Evolutionary conservation across 164 flowering plant species (phyloP), one percentile per base, ranked within the genome.

Genomic region (Berberis vulgaris): DNA sequence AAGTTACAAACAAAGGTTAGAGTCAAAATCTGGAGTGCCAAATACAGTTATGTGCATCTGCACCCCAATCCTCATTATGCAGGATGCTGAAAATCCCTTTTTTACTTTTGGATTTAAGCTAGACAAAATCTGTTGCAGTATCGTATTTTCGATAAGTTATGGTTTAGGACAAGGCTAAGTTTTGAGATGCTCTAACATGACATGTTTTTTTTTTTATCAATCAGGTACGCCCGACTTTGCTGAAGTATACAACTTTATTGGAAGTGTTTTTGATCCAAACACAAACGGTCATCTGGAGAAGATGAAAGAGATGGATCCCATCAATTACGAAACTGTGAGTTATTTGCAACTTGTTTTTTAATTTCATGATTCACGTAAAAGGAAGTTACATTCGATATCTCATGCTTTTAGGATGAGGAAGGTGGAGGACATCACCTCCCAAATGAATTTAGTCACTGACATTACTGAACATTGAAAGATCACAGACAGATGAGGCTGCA

Each of bases 301-400:
- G 75, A 89, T 93, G 43, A 86, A 88, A 78, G 94, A 88, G 72
- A 93, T 93, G 98, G 97, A 90, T 80, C 97, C 97, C 10, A 84
- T 93, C 40, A 85, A 86, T 72, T 86, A 85, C 73, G 96, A 90
- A 77, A 88, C 96, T 2, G 98, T 90, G 72, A 86, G 97, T 75
- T 61, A 11, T 43, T 43, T 44, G 49, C 11, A 63, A 43, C 1
- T 59, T 67, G 9, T 13, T 3, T 43, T 7, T 45, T 8, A 2
- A 7, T 49, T 50, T 62, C 38, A 41, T 26, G 26, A 4, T 52
- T 47, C 2, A 47, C 7, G 2, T 2, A 11, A 12, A 4, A 7
- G 54, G n/a, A 26, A 52, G n/a, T 52, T 6, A 52, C 3, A 52
- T 52, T 7, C 10, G 54, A 52, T 52, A 52, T 10, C 1, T 52